Percentiles rank a stretch among this genome's conserved stretches.
Evolutionary conservation across 306 rosid species (phyloP).

Genomic region (Citrullus mucosospermus): DNA sequence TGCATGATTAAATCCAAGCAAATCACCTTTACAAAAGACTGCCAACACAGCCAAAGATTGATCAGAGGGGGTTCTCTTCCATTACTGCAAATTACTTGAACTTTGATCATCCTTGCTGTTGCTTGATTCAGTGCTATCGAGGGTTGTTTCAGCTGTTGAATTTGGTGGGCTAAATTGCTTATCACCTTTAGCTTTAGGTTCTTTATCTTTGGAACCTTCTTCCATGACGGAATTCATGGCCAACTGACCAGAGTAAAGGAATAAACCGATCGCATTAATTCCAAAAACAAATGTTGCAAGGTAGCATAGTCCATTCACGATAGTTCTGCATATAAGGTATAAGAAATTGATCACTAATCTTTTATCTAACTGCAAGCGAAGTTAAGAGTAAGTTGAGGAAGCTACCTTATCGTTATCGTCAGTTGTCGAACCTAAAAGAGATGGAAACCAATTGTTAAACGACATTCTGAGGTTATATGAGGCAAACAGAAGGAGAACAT

Average conservation of each 20-base stretch:
- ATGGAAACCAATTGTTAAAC: conserved; percentile 5
- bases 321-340: conserved; percentile 50
- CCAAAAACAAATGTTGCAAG: conserved; percentile 90
- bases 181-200: conserved; percentile 27
- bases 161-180: conserved; percentile 29
- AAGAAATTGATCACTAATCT: conserved; percentile 12
- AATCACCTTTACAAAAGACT: conserved; percentile 13
- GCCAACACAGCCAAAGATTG: background rate
- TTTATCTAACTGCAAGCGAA: background rate
- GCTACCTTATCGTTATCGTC: conserved; percentile 76
- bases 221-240: conserved; percentile 46
- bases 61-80: conserved; percentile 11
- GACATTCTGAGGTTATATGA: background rate
- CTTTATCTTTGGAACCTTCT: conserved; percentile 31
- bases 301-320: conserved; percentile 76
- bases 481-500: background rate
- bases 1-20: background rate
- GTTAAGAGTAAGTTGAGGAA: conserved; percentile 8
- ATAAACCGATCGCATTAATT: conserved; percentile 57
- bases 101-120: conserved; percentile 36
- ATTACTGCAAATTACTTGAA: conserved; percentile 24
- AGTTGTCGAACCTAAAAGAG: conserved; percentile 76
- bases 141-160: conserved; percentile 26
- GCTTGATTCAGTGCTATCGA: conserved; percentile 28
- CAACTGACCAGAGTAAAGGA: conserved; percentile 82